A percentile compares a stretch with the other conserved stretches of the same genome.
Conservation (phyloP, 2,329 filamentous ascomycete species). For the Exophiala viscosa region DNA sequence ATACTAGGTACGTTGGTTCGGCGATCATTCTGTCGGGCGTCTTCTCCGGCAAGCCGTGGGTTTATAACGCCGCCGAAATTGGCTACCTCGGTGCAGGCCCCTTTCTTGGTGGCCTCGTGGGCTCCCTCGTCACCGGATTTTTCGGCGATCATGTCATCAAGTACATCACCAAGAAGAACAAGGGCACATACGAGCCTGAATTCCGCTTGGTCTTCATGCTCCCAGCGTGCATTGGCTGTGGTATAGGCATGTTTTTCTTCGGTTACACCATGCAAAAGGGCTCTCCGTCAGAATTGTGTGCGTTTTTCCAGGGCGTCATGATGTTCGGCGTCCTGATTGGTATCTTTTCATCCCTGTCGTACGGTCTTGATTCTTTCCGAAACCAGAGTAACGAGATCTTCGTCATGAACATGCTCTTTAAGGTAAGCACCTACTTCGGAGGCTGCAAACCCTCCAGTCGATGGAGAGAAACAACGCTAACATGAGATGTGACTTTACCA, state of each 20-base stretch:
- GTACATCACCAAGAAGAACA: constrained; percentile 40
- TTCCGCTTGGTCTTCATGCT: constrained; percentile 31
- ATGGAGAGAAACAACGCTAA: too few relatives aligned
- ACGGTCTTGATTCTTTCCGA: constrained; percentile 31
- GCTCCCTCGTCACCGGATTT: constrained; percentile 39
- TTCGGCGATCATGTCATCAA: constrained; percentile 35
- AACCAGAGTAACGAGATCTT: constrained; percentile 31
- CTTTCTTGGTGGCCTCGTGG: constrained; percentile 20
- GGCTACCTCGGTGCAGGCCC: constrained; percentile 27
- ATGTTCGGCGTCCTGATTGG: constrained; percentile 31
- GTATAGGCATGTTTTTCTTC: constrained; percentile 32
- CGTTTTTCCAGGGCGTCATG: constrained; percentile 32
- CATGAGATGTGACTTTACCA: constrained; percentile 1
- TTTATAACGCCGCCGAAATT: constrained; percentile 31
- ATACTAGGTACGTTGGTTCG: constrained; percentile 20
- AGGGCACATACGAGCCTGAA: constrained; percentile 36
- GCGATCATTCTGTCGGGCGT: constrained; percentile 32
- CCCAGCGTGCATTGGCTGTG: constrained; percentile 24
- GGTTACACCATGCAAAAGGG: constrained; percentile 24
- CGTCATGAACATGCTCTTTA: constrained; percentile 33
- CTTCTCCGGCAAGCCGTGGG: constrained; percentile 33
- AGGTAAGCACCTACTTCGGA: constrained; percentile 12
- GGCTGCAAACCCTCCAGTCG: background rate
- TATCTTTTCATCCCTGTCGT: constrained; percentile 27
- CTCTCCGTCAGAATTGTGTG: constrained; percentile 27